These are phyloP conservation scores for Limnomonas spitsbergensis DNA, from an alignment of 139 green algal genomes.

Conservation along the genomic window DNA sequence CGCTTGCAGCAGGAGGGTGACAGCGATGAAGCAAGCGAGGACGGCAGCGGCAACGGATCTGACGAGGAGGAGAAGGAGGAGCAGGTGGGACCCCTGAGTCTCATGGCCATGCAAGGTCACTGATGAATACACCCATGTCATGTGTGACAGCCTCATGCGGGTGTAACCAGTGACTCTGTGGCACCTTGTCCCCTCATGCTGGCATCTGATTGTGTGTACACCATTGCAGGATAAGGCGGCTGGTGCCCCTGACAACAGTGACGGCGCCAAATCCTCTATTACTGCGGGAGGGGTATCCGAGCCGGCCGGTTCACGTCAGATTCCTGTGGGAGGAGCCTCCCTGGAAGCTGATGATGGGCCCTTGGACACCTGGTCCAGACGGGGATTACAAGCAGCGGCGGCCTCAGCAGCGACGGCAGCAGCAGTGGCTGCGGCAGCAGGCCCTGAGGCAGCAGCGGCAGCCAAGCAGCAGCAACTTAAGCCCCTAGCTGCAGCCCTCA, in stretches of 20 bases:
- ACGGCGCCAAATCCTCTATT: no score
- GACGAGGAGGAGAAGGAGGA: neutral
- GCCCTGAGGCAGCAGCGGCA: neutral
- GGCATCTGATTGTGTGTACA: neutral
- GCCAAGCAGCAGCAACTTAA: neutral
- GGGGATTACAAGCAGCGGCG: neutral
- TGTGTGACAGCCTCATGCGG: neutral
- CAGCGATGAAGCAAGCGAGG: neutral
- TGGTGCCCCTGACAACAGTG: no score
- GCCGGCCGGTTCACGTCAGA: no score
- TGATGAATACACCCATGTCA: no score
- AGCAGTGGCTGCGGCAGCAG: neutral
- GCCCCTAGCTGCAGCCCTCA: no score
- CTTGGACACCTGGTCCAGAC: neutral
- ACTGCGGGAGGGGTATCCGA: no score
- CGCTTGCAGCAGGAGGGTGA: constrained; percentile 4
- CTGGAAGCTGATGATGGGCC: no score
- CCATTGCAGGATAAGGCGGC: no score
- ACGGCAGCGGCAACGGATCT: neutral
- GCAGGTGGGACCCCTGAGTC: neutral
- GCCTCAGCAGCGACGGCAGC: neutral
- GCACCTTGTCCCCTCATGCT: neutral
- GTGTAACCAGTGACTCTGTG: neutral
- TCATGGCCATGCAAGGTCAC: no score
- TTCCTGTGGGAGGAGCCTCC: no score